Base-by-base conservation (phyloP, 2,329 filamentous ascomycete genomes). In the Leptographium flavum region DNA sequence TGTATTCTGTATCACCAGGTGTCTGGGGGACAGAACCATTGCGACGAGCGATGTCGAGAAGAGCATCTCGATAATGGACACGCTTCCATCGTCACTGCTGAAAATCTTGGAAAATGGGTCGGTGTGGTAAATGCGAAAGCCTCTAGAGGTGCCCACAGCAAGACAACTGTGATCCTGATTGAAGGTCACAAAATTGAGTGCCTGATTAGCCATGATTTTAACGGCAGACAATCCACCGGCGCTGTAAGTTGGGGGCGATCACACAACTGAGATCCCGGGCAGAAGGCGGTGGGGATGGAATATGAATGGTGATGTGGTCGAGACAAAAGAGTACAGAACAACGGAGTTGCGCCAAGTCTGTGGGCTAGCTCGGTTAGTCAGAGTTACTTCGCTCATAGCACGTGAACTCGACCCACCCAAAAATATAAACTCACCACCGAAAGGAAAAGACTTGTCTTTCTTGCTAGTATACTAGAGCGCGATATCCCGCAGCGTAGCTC, bases 131-230 rank as follows among this genome's bases (percentile, higher is more conserved):
- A 95, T 90, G 53, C 88, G 85, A 62, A 96, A 95, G 50, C 92
- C 92, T 64, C 83, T 87, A 37, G 86, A 86, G 50, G 92, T 96
- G 50, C 87, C 90, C 55, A 98, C 88, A 68, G 90, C 90, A 53
- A 98, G 74, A 64, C 90, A 90, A 73, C 85, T 94, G 69, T 94
- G 87, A 70, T 98, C 92, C 71, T 98, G 92, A 66, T 98, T 98
- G 67, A 96, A 98, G 36, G 90, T 95, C 57, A 98, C 87, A 67
- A 94, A 98, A 66, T 98, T 98, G 70, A 96, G 87, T 41, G 79
- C 68, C 61, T 82, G 80, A 52, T 60, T 72, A 52, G 79, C 67
- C 80, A 86, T 86, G 49, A 54, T 68, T 31, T 43, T 46, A 39
- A 32, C 31, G 28, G 43, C 21, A 19, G 45, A 31, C 23, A 25